Conservation (phyloP, 768 basidiomycete species). For the Mycena belliarum region DNA sequence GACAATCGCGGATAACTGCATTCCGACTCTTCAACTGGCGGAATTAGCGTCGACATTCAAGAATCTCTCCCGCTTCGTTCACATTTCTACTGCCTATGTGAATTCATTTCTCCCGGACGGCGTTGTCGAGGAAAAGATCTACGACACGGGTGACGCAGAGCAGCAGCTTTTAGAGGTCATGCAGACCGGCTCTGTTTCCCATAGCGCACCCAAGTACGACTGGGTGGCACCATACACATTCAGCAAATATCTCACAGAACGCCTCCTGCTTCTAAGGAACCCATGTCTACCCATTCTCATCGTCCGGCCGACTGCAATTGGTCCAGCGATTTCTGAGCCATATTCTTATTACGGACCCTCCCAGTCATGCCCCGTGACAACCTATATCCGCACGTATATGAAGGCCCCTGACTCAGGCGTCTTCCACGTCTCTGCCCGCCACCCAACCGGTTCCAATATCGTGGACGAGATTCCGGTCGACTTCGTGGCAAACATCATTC, state of each 20-base stretch:
- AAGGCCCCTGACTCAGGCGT: not conserved
- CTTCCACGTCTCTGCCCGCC: not conserved
- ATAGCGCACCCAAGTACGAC: too few relatives aligned
- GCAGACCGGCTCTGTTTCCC: too few relatives aligned
- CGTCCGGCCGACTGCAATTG: constrained; percentile 1
- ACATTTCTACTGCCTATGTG: too few relatives aligned
- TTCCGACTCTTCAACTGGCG: too few relatives aligned
- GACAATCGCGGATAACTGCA: too few relatives aligned
- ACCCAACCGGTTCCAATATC: not conserved
- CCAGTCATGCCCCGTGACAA: not conserved
- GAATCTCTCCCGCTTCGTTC: too few relatives aligned
- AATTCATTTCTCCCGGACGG: too few relatives aligned
- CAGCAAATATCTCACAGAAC: constrained; percentile 9
- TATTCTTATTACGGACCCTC: not conserved
- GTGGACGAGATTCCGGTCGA: constrained; percentile 13
- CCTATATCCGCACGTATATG: not conserved
- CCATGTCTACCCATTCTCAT: not conserved
- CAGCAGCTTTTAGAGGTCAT: too few relatives aligned
- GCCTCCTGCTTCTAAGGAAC: not conserved
- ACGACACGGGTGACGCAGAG: too few relatives aligned
- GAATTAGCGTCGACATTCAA: too few relatives aligned
- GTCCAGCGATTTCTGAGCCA: not conserved
- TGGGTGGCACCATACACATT: too few relatives aligned
- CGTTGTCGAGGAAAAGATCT: too few relatives aligned
- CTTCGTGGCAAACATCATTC: constrained; percentile 2